These are phyloP conservation scores for Periconia digitata DNA, from an alignment of 2,329 filamentous ascomycete species.

Conservation along the genomic window DNA sequence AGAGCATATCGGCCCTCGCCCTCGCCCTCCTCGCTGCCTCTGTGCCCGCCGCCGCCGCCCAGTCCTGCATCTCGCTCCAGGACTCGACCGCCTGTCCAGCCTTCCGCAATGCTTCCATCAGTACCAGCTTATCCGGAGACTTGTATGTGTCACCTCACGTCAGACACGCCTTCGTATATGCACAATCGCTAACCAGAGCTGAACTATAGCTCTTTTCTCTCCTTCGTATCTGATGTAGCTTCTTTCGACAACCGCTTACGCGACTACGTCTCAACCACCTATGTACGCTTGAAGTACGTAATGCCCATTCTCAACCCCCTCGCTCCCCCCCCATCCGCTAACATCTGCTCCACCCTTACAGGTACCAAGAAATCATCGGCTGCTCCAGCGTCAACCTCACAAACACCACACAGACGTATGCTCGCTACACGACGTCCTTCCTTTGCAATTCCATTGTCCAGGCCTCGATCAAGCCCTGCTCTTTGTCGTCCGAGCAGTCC, in stretches of 20 bases:
- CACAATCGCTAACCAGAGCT: slow-evolving; percentile 9
- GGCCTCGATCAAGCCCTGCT: slow-evolving; percentile 74
- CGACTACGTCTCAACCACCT: slow-evolving; percentile 72
- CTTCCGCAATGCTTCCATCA: slow-evolving; percentile 72
- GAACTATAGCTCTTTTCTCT: slow-evolving; percentile 77
- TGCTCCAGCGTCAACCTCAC: slow-evolving; percentile 76
- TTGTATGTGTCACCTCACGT: slow-evolving; percentile 57
- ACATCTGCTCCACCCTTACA: slow-evolving; percentile 49
- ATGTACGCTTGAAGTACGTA: slow-evolving; percentile 75
- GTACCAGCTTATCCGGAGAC: slow-evolving; percentile 62
- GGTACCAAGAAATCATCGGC: slow-evolving; percentile 79
- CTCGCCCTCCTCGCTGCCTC: slow-evolving; percentile 31
- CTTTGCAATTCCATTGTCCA: slow-evolving; percentile 95
- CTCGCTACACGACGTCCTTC: slow-evolving; percentile 87
- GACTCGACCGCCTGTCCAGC: slow-evolving; percentile 72
- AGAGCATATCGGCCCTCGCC: slow-evolving; percentile 19
- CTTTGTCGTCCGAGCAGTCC: slow-evolving; percentile 63
- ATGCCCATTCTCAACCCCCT: slow-evolving; percentile 8
- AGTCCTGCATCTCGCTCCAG: slow-evolving; percentile 67
- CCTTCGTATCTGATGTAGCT: slow-evolving; percentile 72
- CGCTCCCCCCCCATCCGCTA: slow-evolving; percentile 30
- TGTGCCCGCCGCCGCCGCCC: slow-evolving; percentile 37
- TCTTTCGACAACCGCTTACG: slow-evolving; percentile 77
- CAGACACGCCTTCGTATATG: slow-evolving; percentile 18
- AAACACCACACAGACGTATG: slow-evolving; percentile 81